Evolutionary conservation across 345 rosid species (phyloP).

Genomic region (Ceriops decandra): DNA sequence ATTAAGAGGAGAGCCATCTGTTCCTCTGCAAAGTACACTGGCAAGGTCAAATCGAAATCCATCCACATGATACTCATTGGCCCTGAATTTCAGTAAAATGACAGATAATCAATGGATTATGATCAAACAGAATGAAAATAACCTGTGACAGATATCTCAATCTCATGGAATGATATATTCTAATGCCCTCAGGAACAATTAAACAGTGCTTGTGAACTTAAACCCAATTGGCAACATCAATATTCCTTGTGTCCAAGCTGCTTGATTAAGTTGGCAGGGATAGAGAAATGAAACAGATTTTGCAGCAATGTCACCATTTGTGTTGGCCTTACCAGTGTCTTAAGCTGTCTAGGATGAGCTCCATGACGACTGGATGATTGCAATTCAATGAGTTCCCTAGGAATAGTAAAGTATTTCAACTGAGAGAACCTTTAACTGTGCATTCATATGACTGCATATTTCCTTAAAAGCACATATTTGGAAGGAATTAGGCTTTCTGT

Average conservation of each 20-base stretch:
- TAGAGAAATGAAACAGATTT: not conserved
- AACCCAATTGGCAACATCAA: constrained; percentile 1
- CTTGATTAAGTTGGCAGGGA: constrained; percentile 4
- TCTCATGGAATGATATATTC: not conserved
- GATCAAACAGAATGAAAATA: not conserved
- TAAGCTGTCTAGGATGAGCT: constrained; percentile 81
- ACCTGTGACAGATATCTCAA: not conserved
- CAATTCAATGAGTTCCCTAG: constrained; percentile 91
- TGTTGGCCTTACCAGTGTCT: constrained; percentile 70
- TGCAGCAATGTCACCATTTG: not conserved
- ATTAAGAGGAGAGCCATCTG: constrained; percentile 80
- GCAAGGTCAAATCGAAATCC: constrained; percentile 97
- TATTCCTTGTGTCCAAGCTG: not conserved
- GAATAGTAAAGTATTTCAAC: constrained; percentile 22
- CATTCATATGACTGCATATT: not conserved
- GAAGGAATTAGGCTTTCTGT: not conserved
- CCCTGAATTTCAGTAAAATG: constrained; percentile 44
- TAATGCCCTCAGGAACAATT: not conserved
- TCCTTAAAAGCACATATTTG: not conserved
- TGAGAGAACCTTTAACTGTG: constrained; percentile 8
- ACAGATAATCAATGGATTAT: not conserved
- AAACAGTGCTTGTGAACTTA: not conserved
- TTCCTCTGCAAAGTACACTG: constrained; percentile 88
- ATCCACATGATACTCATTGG: constrained; percentile 78
- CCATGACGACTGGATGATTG: constrained; percentile 91